Percentiles rank a stretch among this genome's conserved stretches.
phyloP scores from a whole-genome alignment of 2,329 filamentous ascomycete genomes.

The Magnaporthiopsis incrustans region DNA sequence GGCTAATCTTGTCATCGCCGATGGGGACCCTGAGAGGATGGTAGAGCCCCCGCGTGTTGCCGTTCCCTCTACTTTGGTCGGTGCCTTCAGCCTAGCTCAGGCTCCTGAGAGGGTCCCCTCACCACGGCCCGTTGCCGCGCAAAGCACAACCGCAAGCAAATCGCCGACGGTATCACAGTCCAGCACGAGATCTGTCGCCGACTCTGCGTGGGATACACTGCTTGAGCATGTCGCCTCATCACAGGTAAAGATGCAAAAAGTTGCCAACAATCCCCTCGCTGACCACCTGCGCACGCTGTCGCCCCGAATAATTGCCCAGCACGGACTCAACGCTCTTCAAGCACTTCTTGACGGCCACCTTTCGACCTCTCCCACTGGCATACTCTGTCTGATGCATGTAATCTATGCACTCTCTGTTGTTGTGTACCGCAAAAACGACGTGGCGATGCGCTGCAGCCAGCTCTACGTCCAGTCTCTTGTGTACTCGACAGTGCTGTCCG shows the following conservation, averaged over 20 bases:
- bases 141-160: slow-evolving; percentile 22
- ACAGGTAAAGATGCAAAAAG: slow-evolving; percentile 30
- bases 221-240: slow-evolving; percentile 38
- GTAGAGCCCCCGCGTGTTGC: too few relatives aligned
- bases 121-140: slow-evolving; percentile 19
- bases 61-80: background rate
- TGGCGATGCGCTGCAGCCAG: slow-evolving; percentile 24
- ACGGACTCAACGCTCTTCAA: slow-evolving; percentile 33
- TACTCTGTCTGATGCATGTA: slow-evolving; percentile 44
- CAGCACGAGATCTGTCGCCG: slow-evolving; percentile 27
- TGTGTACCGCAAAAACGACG: slow-evolving; percentile 31
- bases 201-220: slow-evolving; percentile 35
- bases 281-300: slow-evolving; percentile 31
- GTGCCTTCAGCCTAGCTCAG: too few relatives aligned
- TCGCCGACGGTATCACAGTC: background rate
- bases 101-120: too few relatives aligned
- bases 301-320: slow-evolving; percentile 28
- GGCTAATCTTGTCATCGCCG: slow-evolving; percentile 27
- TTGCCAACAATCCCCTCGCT: slow-evolving; percentile 34
- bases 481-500: slow-evolving; percentile 33
- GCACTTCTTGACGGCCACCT: slow-evolving; percentile 29
- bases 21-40: background rate
- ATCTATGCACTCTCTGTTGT: slow-evolving; percentile 42
- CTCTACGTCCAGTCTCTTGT: slow-evolving; percentile 40
- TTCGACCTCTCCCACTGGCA: slow-evolving; percentile 31